phyloP scores from a whole-genome alignment of 2,329 filamentous ascomycete species.

The Sphaerulina musiva region DNA sequence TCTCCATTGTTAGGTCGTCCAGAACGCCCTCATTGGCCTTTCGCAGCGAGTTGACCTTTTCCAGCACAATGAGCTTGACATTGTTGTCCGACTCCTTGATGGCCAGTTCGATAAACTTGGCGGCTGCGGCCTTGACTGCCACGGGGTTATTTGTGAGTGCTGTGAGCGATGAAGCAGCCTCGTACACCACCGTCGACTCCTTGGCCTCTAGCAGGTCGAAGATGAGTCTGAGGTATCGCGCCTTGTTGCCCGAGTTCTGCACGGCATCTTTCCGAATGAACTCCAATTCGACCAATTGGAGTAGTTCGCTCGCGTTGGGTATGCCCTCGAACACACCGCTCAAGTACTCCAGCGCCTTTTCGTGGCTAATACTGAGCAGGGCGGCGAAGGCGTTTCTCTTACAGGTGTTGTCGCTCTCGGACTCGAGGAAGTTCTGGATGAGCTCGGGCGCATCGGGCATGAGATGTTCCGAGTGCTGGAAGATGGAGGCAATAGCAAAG shows the following conservation, averaged over 20 bases:
- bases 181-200: constrained; percentile 92
- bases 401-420: constrained; percentile 89
- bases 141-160: constrained; percentile 93
- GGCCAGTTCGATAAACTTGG: constrained; percentile 92
- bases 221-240: constrained; percentile 85
- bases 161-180: constrained; percentile 91
- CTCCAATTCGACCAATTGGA: constrained; percentile 89
- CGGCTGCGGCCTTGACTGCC: constrained; percentile 90
- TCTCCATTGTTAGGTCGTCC: constrained; percentile 94
- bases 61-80: constrained; percentile 95
- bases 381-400: constrained; percentile 97
- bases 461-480: constrained; percentile 78
- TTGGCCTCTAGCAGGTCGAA: constrained; percentile 93
- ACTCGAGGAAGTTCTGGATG: constrained; percentile 79
- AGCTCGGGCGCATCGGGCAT: constrained; percentile 95
- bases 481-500: constrained; percentile 88
- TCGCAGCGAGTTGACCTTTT: constrained; percentile 81
- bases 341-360: constrained; percentile 82
- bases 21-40: constrained; percentile 84
- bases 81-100: constrained; percentile 99
- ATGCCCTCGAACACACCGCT: constrained; percentile 88
- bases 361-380: constrained; percentile 82
- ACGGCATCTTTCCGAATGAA: constrained; percentile 98
- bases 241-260: constrained; percentile 91
- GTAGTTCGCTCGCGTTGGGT: constrained; percentile 84